A percentile compares a stretch with the other conserved stretches of the same genome.
Evolutionary conservation across 495 filamentous ascomycete species (phyloP).

Genomic region (Pseudoneurospora amorphoporcata): DNA sequence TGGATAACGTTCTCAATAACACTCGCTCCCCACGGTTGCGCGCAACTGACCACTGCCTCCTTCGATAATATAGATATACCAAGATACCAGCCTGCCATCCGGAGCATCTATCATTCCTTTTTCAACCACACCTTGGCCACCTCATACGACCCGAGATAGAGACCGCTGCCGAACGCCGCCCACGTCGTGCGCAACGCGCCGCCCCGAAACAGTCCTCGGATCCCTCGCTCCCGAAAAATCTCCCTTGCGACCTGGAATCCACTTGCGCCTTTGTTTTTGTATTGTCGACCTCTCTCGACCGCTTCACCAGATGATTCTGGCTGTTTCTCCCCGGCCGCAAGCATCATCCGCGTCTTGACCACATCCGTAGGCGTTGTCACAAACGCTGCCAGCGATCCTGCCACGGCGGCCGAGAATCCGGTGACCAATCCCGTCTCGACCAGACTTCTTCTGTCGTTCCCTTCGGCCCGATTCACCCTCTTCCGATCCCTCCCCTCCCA

Average conservation of each 20-base stretch:
- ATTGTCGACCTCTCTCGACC: slow-evolving; percentile 18
- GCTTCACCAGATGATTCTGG: slow-evolving; percentile 11
- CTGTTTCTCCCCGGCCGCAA: slow-evolving; percentile 32
- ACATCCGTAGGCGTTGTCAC: slow-evolving; percentile 77
- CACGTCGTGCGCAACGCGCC: slow-evolving; percentile 63
- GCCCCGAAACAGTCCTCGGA: slow-evolving; percentile 69
- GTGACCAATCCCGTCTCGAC: slow-evolving; percentile 57
- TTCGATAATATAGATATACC: neutral
- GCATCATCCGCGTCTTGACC: slow-evolving; percentile 73
- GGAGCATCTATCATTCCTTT: neutral
- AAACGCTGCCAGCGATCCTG: slow-evolving; percentile 59
- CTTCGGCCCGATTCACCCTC: neutral
- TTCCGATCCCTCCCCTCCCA: slow-evolving; percentile 21
- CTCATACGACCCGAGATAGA: slow-evolving; percentile 85
- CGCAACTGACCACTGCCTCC: neutral
- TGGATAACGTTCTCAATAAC: neutral
- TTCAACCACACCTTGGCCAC: slow-evolving; percentile 60
- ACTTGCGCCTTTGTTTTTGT: slow-evolving; percentile 9
- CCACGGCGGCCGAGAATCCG: slow-evolving; percentile 55
- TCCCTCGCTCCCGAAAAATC: slow-evolving; percentile 52
- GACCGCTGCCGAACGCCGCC: slow-evolving; percentile 69
- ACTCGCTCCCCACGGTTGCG: neutral
- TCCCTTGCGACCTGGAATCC: slow-evolving; percentile 49
- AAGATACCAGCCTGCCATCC: neutral
- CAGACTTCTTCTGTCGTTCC: slow-evolving; percentile 18